Conservation (phyloP, 441 rosid genomes). For the Brassica hybrid region DNA sequence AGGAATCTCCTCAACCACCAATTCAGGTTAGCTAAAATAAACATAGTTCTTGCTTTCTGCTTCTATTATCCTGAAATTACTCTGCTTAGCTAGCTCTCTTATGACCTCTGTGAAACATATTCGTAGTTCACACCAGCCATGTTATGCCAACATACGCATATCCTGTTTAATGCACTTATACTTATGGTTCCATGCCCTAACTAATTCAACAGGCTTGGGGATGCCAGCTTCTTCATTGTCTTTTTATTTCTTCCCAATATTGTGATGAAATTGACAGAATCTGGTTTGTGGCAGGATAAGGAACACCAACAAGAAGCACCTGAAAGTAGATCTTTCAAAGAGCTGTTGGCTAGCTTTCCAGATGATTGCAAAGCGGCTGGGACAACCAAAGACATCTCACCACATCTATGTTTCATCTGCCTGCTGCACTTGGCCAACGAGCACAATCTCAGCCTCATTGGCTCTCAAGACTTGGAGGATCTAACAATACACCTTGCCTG, state of each 20-base stretch:
- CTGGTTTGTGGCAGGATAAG: slow-evolving; percentile 31
- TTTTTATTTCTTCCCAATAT: slow-evolving; percentile 1
- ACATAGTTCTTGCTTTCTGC: neutral
- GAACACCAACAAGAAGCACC: slow-evolving; percentile 41
- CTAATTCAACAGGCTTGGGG: neutral
- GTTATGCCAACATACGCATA: neutral
- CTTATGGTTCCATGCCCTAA: neutral
- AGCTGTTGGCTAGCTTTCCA: slow-evolving; percentile 74
- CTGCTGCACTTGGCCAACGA: slow-evolving; percentile 91
- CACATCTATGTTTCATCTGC: slow-evolving; percentile 94
- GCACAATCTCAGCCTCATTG: slow-evolving; percentile 70
- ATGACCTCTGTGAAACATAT: neutral
- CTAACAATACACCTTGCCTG: slow-evolving; percentile 56
- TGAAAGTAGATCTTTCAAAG: slow-evolving; percentile 66
- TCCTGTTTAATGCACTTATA: neutral
- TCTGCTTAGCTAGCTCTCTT: neutral
- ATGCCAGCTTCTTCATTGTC: neutral
- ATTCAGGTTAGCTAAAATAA: slow-evolving; percentile 47
- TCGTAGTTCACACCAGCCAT: slow-evolving; percentile 6
- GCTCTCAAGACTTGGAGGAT: slow-evolving; percentile 65
- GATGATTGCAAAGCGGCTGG: slow-evolving; percentile 74
- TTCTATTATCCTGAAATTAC: neutral
- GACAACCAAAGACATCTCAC: slow-evolving; percentile 68
- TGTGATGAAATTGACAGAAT: no score
- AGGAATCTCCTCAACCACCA: slow-evolving; percentile 54